A percentile compares a stretch with the other conserved stretches of the same genome.
Conservation (phyloP, 345 rosid species). For the Eucalyptus melliodora region DNA sequence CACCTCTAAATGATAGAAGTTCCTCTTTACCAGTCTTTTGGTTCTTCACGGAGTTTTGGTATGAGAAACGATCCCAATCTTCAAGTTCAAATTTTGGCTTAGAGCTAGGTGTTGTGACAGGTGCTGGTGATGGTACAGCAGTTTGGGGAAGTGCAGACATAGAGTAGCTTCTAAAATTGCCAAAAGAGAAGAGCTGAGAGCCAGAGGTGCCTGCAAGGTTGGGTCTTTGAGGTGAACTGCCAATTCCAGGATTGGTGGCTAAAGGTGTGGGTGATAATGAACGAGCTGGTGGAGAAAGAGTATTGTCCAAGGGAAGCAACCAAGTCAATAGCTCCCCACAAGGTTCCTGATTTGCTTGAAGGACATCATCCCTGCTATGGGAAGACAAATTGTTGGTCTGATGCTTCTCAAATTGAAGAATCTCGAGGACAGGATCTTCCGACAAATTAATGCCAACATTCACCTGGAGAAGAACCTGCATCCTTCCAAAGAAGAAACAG, state of each 20-base stretch:
- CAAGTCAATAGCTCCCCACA: constrained; percentile 76
- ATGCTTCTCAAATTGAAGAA: constrained; percentile 92
- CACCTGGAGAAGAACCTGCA: constrained; percentile 92
- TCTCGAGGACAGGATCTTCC: constrained; percentile 83
- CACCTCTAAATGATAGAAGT: constrained; percentile 80
- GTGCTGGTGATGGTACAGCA: constrained; percentile 38
- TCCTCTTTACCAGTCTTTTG: constrained; percentile 42
- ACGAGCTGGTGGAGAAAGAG: constrained; percentile 42
- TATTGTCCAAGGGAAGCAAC: constrained; percentile 89
- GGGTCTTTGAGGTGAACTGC: constrained; percentile 40
- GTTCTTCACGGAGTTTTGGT: constrained; percentile 30
- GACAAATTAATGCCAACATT: constrained; percentile 62
- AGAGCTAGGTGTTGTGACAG: constrained; percentile 56
- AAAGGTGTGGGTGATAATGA: constrained; percentile 46
- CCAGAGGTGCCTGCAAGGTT: constrained; percentile 39
- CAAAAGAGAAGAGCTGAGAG: constrained; percentile 79
- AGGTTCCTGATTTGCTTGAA: constrained; percentile 38
- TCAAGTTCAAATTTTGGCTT: constrained; percentile 71
- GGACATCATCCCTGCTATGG: constrained; percentile 18
- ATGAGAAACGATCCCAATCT: constrained; percentile 58
- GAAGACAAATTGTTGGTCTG: constrained; percentile 17
- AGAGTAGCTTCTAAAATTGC: constrained; percentile 91
- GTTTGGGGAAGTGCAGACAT: constrained; percentile 95
- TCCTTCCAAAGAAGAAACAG: constrained; percentile 76
- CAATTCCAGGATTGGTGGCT: constrained; percentile 41